Percentiles rank a stretch among this genome's conserved stretches.
Evolutionary conservation across 345 rosid species (phyloP).

Genomic region (Sapria himalayana): DNA sequence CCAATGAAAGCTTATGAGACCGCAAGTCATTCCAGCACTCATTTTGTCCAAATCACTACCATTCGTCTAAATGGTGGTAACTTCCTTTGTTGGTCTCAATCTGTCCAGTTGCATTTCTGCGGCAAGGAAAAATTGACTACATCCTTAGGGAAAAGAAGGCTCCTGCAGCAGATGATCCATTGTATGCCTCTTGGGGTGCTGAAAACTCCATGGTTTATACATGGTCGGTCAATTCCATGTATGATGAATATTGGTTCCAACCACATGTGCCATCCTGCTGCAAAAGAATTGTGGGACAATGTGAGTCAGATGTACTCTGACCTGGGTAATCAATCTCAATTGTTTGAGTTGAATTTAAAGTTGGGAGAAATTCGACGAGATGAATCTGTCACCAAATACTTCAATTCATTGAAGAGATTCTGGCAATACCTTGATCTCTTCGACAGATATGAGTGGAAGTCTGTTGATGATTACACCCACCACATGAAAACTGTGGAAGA

Average conservation of each 20-base stretch:
- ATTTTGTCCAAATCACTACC: neutral
- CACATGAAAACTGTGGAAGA: neutral
- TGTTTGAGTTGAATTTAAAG: neutral
- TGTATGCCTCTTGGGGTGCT: neutral
- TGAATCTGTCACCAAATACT: conserved; percentile 3
- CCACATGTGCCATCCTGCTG: neutral
- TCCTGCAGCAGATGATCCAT: neutral
- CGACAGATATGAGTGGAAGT: neutral
- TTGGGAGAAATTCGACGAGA: neutral
- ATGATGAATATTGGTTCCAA: neutral
- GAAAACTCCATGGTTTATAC: neutral
- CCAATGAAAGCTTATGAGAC: too few species aligned
- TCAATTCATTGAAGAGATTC: neutral
- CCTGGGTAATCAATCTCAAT: neutral
- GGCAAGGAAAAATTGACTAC: neutral
- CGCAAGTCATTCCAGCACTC: neutral
- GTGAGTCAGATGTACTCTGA: neutral
- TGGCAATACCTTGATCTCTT: conserved; percentile 7
- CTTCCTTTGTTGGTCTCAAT: neutral
- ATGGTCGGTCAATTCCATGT: neutral
- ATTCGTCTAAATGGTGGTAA: neutral
- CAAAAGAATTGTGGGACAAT: neutral
- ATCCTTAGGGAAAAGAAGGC: neutral
- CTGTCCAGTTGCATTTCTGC: neutral
- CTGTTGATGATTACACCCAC: neutral